Evolutionary conservation across 2,329 filamentous ascomycete genomes (phyloP), one percentile per base, ranked within the genome.

Genomic region (Penicillium sp.): DNA sequence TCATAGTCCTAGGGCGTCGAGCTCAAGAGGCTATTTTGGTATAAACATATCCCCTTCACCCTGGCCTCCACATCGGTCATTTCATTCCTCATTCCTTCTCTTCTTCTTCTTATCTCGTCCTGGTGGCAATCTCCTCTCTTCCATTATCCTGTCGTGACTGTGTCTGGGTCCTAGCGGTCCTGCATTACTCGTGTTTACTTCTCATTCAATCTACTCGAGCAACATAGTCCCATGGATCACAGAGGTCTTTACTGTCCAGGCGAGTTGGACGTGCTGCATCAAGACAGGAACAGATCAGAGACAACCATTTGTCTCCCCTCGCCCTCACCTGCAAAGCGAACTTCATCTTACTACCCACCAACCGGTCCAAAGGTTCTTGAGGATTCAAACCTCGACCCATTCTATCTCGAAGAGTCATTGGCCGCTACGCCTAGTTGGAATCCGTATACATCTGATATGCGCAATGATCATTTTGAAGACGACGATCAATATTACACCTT

Each of bases 321-420:
- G 3, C 56, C 61, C 2, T 66, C 63, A 3, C 60, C 64, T 2
- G 39, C 53, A 13, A 66, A 67, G 50, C 60, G 63, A 31, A 58
- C 50, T 16, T 69, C 66, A 7, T 64, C 64, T 11, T 69, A 66
- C 35, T 62, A 64, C 31, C 64, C 66, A 4, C 48, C 57, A 16
- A 56, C 57, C 8, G 60, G 60, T 4, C 52, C 56, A 0, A 62
- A 61, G 41, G 60, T 59, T 5, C 34, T 62, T 4, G 67, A 69
- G 52, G 68, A 72, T 27, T 60, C 68, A 12, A 67, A 68, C 36
- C 58, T 61, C 5, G 69, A 71, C 49, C 69, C 69, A 4, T 72
- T 71, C 55, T 72, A 71, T 41, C 65, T 72, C 18, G 69, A 72
- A 49, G 58, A 65, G 34, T 66, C 68, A 13, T 50, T 71, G 36